Base-by-base conservation (phyloP, 306 rosid genomes). In the Vachellia collinsii region DNA sequence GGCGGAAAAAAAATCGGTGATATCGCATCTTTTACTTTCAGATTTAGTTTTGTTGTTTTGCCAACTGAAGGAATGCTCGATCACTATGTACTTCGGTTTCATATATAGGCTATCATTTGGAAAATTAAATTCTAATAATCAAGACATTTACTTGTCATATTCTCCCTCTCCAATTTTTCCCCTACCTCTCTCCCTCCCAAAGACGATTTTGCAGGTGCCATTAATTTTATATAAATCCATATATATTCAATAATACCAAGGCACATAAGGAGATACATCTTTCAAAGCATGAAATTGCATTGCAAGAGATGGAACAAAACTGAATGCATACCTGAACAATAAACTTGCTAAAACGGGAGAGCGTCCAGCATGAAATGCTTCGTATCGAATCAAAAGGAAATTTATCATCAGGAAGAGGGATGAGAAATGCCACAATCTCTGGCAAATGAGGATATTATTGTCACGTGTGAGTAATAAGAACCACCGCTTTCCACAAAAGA, bases 351-450 rank as follows among this genome's bases (percentile, higher is more conserved):
- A 91, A 95, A 77, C 99, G 99, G 65, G 99, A 93, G 53, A 93
- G 82, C 39, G 99, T 95, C 99, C 99, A 95, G 84, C 99, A 95
- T 29, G 99, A 93, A 79, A 95, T 95, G 79, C 99, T 95, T 83
- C 98, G 88, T 81, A 95, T 93, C 78, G 93, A 29, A 29, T 29
- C 2, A 29, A 29, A 85, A 73, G 99, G 98, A 87, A 93, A 95
- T 84, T 91, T 92, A 80, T 95, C 99, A 74, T 95, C 97, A 47
- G 93, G 90, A 81, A 93, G 92, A 58, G 99, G 99, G 82, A 95
- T 90, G 42, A 95, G 97, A 90, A 90, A 93, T 29, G 90, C 84
- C 82, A 95, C 91, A 80, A 93, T 93, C 99, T 95, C 34, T 29
- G 34, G 34, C 34, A 29, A 29, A 29, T 29, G 34, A 29, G 34